Percentiles rank a stretch among this genome's conserved stretches.
These are phyloP conservation scores for Uronychia setigera DNA, from an alignment of 73 alveolate genomes.

Conservation along the genomic window DNA sequence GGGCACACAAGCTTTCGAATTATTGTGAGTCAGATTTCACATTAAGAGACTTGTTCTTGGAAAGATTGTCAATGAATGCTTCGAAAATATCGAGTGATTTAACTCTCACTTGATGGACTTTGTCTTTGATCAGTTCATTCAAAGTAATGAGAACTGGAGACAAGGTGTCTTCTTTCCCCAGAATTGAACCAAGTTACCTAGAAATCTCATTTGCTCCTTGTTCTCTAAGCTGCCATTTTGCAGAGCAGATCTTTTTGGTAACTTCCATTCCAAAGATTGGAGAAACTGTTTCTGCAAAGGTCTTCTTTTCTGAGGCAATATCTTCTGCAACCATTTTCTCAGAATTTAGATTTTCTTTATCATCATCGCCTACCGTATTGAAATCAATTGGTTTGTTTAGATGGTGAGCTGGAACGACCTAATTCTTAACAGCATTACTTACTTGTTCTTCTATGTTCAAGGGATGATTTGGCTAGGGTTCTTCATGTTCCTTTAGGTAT, in stretches of 20 bases:
- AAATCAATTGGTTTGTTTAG: conserved; percentile 54
- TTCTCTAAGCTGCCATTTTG: conserved; percentile 90
- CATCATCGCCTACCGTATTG: conserved; percentile 44
- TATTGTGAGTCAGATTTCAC: conserved; percentile 12
- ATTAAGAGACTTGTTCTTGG: conserved; percentile 11
- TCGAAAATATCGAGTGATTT: conserved; percentile 29
- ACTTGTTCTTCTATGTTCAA: conserved; percentile 88
- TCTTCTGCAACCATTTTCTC: conserved; percentile 8
- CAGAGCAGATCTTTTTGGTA: conserved; percentile 79
- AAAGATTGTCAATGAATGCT: conserved; percentile 3
- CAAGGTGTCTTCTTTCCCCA: conserved; percentile 14
- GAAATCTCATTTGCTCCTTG: conserved; percentile 70
- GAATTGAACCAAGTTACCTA: conserved; percentile 45
- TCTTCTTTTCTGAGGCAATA: conserved; percentile 63
- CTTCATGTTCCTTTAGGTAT: not conserved
- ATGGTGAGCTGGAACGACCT: conserved; percentile 43
- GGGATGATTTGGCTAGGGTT: conserved; percentile 11
- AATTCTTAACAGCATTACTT: conserved; percentile 55
- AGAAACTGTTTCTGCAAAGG: conserved; percentile 88
- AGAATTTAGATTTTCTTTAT: conserved; percentile 11
- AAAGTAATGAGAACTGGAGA: conserved; percentile 16
- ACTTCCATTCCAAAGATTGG: conserved; percentile 86
- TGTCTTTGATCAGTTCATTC: conserved; percentile 42
- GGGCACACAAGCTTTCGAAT: conserved; percentile 27
- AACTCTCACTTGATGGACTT: conserved; percentile 25